These are phyloP conservation scores for Aspergillus affinis DNA, from an alignment of 495 filamentous ascomycete genomes.

Conservation along the genomic window DNA sequence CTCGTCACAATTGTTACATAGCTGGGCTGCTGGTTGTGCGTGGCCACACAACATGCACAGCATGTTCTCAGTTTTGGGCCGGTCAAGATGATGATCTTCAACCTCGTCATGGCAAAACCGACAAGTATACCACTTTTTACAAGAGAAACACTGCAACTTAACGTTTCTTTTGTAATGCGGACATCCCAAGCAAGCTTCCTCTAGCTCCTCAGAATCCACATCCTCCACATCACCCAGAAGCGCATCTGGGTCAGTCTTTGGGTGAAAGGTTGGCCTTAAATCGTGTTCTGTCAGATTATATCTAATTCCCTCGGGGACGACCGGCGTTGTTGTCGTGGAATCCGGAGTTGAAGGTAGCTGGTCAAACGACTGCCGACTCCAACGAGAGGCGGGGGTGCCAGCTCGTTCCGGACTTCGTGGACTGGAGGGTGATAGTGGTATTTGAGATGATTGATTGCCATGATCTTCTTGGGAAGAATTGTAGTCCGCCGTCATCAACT, in stretches of 20 bases:
- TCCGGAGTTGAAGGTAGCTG: conserved; percentile 30
- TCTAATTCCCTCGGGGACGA: conserved; percentile 43
- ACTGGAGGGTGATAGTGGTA: conserved; percentile 34
- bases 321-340: conserved; percentile 25
- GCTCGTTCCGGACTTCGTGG: conserved; percentile 37
- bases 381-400: conserved; percentile 32
- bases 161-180: conserved; percentile 94
- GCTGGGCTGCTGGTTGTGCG: conserved; percentile 77
- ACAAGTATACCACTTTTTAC: conserved; percentile 91
- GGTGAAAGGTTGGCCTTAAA: conserved; percentile 67
- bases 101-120: conserved; percentile 89
- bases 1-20: conserved; percentile 73
- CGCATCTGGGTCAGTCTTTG: conserved; percentile 41
- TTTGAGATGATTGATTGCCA: conserved; percentile 25
- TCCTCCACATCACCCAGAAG: conserved; percentile 45
- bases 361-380: conserved; percentile 28
- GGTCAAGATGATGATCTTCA: conserved; percentile 79
- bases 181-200: conserved; percentile 66
- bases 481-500: conserved; percentile 79
- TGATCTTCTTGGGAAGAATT: conserved; percentile 44
- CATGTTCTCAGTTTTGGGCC: conserved; percentile 89
- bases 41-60: conserved; percentile 94
- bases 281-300: conserved; percentile 74
- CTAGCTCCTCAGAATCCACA: conserved; percentile 40
- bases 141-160: conserved; percentile 88